A percentile compares a stretch with the other conserved stretches of the same genome.
Conservation (phyloP, 495 filamentous ascomycete species). For the Lophium mytilinum region DNA sequence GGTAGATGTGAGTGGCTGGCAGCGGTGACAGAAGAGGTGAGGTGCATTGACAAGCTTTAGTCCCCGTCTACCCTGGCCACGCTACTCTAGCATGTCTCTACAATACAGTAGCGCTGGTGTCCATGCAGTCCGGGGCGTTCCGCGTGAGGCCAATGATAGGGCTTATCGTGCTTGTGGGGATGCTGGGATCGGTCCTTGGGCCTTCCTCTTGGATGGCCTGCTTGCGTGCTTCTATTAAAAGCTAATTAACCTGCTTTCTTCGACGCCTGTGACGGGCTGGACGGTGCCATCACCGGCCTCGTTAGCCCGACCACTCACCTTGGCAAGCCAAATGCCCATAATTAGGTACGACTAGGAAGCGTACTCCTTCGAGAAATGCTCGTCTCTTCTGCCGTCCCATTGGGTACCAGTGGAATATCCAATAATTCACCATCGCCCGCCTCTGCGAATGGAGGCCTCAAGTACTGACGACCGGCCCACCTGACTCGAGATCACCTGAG, state of each 20-base stretch:
- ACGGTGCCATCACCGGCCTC: background rate
- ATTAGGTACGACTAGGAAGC: slow-evolving; percentile 17
- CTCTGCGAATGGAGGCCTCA: slow-evolving; percentile 16
- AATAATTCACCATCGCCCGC: slow-evolving; percentile 13
- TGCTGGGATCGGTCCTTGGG: background rate
- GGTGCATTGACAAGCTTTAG: too few relatives aligned
- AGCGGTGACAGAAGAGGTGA: too few relatives aligned
- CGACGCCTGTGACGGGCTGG: background rate
- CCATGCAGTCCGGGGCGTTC: slow-evolving; percentile 2
- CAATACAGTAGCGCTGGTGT: too few relatives aligned
- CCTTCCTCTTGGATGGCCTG: slow-evolving; percentile 12
- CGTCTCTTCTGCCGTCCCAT: slow-evolving; percentile 5
- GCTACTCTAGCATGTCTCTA: too few relatives aligned
- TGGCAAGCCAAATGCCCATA: slow-evolving; percentile 16
- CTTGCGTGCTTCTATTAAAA: slow-evolving; percentile 25
- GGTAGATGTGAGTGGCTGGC: too few relatives aligned
- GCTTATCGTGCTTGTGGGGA: slow-evolving; percentile 17
- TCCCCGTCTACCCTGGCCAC: too few relatives aligned
- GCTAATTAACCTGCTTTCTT: slow-evolving; percentile 17
- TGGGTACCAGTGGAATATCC: slow-evolving; percentile 23
- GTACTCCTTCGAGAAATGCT: background rate
- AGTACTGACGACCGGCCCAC: slow-evolving; percentile 14
- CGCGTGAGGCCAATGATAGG: slow-evolving; percentile 16
- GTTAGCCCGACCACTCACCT: background rate
- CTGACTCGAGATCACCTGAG: slow-evolving; percentile 24